A percentile compares a stretch with the other conserved stretches of the same genome.
Evolutionary conservation across 805 yeast genomes (phyloP).

Genomic region (Candida gorgasii): DNA sequence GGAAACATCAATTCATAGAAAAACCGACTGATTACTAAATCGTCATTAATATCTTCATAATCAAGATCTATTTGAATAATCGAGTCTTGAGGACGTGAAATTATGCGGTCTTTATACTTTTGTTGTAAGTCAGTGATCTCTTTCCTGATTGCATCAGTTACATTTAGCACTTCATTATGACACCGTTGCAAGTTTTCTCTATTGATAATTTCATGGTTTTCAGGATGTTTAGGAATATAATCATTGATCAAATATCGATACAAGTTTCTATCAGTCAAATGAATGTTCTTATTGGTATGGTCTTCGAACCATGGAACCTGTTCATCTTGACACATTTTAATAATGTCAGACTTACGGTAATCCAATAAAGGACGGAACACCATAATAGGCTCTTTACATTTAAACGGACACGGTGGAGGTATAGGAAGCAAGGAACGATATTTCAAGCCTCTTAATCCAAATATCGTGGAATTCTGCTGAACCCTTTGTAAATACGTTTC

Average conservation of each 20-base stretch:
- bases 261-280: slow-evolving; percentile 58
- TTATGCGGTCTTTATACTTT: slow-evolving; percentile 1
- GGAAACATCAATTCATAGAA: slow-evolving; percentile 28
- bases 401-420: slow-evolving; percentile 18
- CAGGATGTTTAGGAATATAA: slow-evolving; percentile 22
- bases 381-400: slow-evolving; percentile 17
- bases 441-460: slow-evolving; percentile 62
- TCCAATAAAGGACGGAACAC: slow-evolving; percentile 56
- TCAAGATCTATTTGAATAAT: not conserved
- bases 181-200: slow-evolving; percentile 16
- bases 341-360: slow-evolving; percentile 44
- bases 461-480: slow-evolving; percentile 35
- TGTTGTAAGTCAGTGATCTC: slow-evolving; percentile 11
- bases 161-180: slow-evolving; percentile 9
- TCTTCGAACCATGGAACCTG: slow-evolving; percentile 70
- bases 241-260: slow-evolving; percentile 41
- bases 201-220: slow-evolving; percentile 12
- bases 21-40: slow-evolving; percentile 28
- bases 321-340: slow-evolving; percentile 43
- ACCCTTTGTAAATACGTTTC: slow-evolving; percentile 68
- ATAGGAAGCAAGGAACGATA: slow-evolving; percentile 28
- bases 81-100: slow-evolving; percentile 3
- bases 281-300: slow-evolving; percentile 54
- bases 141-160: slow-evolving; percentile 8
- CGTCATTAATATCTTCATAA: slow-evolving; percentile 8